A percentile compares a stretch with the other conserved stretches of the same genome.
Conservation (phyloP, 129 eudicot genomes). For the Saussurea involucrata region DNA sequence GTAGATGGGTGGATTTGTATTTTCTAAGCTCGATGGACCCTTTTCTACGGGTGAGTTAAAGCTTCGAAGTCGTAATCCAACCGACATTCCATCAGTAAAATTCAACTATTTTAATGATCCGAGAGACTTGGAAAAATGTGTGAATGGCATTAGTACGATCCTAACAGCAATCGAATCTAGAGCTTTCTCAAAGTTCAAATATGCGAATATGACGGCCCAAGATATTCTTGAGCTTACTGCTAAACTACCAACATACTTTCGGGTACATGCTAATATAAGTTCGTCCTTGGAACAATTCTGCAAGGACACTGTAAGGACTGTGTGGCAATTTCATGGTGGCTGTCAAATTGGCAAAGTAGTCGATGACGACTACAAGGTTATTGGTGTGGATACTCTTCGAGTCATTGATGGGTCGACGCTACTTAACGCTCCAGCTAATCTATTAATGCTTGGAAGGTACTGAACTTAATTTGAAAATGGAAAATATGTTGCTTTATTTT, state of each 20-base stretch:
- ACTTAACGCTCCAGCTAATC: constrained; percentile 85
- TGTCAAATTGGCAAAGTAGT: constrained; percentile 66
- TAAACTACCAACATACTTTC: background rate
- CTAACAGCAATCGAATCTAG: constrained; percentile 40
- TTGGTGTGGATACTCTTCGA: constrained; percentile 52
- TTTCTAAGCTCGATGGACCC: constrained; percentile 57
- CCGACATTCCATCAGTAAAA: constrained; percentile 44
- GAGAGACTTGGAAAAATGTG: constrained; percentile 54
- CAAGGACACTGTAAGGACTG: constrained; percentile 61
- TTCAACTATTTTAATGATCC: constrained; percentile 68
- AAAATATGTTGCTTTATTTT: background rate
- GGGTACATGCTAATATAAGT: background rate
- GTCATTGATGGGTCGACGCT: constrained; percentile 80
- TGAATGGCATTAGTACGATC: constrained; percentile 40
- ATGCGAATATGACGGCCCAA: background rate
- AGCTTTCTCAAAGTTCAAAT: constrained; percentile 25
- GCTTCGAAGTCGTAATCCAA: constrained; percentile 38
- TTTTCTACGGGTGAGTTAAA: constrained; percentile 52
- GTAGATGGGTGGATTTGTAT: constrained; percentile 68
- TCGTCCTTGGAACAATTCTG: constrained; percentile 29
- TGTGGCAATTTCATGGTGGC: constrained; percentile 86
- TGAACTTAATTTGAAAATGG: background rate
- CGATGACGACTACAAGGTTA: constrained; percentile 53
- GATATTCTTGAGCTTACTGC: background rate
- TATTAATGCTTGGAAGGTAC: constrained; percentile 90